Percentiles rank a stretch among this genome's conserved stretches.
Evolutionary conservation across 352 stramenopile genomes (phyloP).

Genomic region (Phytophthora sansomeana): DNA sequence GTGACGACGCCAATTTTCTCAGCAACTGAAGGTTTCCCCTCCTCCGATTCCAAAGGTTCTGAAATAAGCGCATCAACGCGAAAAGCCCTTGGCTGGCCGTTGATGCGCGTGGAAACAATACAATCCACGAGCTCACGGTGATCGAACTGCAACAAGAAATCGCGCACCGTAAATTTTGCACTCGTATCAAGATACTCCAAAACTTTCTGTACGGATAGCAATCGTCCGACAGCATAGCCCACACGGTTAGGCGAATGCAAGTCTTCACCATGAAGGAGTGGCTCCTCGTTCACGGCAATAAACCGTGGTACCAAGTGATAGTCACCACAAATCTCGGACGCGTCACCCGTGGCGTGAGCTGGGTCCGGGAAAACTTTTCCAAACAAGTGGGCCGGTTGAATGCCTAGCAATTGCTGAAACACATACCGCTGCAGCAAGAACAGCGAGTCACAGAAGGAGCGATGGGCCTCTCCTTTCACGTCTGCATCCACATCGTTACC

Average conservation of each 20-base stretch:
- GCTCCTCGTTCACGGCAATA: slow-evolving; percentile 70
- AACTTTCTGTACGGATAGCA: slow-evolving; percentile 72
- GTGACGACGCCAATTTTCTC: slow-evolving; percentile 31
- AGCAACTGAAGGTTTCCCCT: neutral
- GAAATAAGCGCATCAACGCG: slow-evolving; percentile 67
- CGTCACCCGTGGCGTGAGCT: slow-evolving; percentile 57
- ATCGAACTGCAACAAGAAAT: slow-evolving; percentile 62
- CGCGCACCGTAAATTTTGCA: slow-evolving; percentile 52
- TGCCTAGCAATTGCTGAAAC: slow-evolving; percentile 78
- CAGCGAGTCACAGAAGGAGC: slow-evolving; percentile 61
- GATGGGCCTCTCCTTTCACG: slow-evolving; percentile 34
- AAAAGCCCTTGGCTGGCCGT: slow-evolving; percentile 64
- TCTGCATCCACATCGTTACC: slow-evolving; percentile 36
- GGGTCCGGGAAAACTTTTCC: slow-evolving; percentile 66
- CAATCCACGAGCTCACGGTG: slow-evolving; percentile 66
- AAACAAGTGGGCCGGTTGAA: slow-evolving; percentile 79
- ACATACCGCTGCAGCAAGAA: slow-evolving; percentile 79
- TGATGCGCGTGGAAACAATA: slow-evolving; percentile 80
- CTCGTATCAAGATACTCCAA: slow-evolving; percentile 72
- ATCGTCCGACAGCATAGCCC: slow-evolving; percentile 75
- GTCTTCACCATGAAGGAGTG: slow-evolving; percentile 69
- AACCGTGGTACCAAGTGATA: slow-evolving; percentile 88
- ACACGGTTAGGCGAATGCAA: slow-evolving; percentile 76
- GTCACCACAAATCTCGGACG: slow-evolving; percentile 69
- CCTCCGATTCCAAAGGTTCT: slow-evolving; percentile 22